These are phyloP conservation scores for Alternaria arborescens DNA, from an alignment of 2,329 filamentous ascomycete species.

Conservation along the genomic window DNA sequence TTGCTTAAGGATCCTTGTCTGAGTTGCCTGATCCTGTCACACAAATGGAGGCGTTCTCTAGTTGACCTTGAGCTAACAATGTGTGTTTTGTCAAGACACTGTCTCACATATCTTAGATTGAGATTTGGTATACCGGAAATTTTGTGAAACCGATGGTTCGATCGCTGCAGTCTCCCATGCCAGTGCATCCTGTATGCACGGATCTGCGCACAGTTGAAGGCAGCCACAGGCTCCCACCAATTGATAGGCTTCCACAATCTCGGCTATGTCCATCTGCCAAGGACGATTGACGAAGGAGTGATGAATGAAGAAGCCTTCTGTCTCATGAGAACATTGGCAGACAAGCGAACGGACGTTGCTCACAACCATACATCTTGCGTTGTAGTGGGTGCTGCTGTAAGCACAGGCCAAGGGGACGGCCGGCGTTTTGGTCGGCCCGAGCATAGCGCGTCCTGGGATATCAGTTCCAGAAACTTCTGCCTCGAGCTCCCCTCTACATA, in stretches of 20 bases:
- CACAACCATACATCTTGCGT: not conserved
- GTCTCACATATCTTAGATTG: too few relatives aligned
- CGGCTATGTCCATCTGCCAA: not conserved
- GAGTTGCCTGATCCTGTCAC: too few relatives aligned
- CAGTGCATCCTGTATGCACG: too few relatives aligned
- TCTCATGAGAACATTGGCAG: not conserved
- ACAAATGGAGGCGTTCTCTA: too few relatives aligned
- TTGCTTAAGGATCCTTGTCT: too few relatives aligned
- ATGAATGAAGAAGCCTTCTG: not conserved
- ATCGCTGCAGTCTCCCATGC: too few relatives aligned
- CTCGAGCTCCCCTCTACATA: constrained; percentile 24
- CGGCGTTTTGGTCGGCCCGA: constrained; percentile 22
- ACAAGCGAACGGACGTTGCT: not conserved
- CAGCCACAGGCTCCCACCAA: not conserved
- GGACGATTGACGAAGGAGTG: too few relatives aligned
- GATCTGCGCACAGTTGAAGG: too few relatives aligned
- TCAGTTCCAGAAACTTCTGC: constrained; percentile 40
- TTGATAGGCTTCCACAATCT: not conserved
- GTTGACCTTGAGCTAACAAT: too few relatives aligned
- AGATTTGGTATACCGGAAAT: too few relatives aligned
- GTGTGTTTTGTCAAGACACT: too few relatives aligned
- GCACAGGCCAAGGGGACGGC: constrained; percentile 6
- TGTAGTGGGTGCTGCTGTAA: not conserved
- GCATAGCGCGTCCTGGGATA: constrained; percentile 13
- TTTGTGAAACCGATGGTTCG: too few relatives aligned